Evolutionary conservation across 1,284 basidiomycete species (phyloP), one percentile per base, ranked within the genome.

Genomic region (Tilletia caries): DNA sequence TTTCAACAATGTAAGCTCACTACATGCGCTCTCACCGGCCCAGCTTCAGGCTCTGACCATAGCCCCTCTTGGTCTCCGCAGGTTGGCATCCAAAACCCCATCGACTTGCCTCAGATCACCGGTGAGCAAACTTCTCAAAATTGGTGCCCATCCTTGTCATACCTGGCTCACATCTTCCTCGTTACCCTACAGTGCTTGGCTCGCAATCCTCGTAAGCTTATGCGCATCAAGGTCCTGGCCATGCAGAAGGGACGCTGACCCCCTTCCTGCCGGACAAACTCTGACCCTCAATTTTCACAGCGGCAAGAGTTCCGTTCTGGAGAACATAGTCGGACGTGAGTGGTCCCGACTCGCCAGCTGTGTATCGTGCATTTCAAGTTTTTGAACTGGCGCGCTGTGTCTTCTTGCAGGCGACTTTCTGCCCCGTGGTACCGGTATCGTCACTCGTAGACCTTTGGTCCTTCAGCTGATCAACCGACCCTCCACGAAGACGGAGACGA

Each of bases 241-340:
- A 15, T 1, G 15, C 37, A 41, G 15, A 41, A 1, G 1, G 37
- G 15, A 6, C 15, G 10, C 37, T 15, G 13, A 15, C 33, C n/a
- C 8, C 5, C 32, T 62, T 23, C 2, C 5, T 25, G 44, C 48
- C 52, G 33, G 23, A 50, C 13, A 34, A 8, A 8, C 23, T 62
- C 27, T 32, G 27, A 25, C 15, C 8, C 20, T 29, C 23, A 54
- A 12, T 43, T n/a, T n/a, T 18, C 20, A 18, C 68, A 82, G 81
- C 25, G 83, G 83, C 65, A 87, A 87, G 80, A 86, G 86, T 62
- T 86, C 86, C 25, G 86, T 87, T 5, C 65, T 64, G 10, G 70
- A 96, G 92, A 97, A 97, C 86, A 94, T 97, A 77, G 95, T 98
- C 67, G 95, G 95, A 71, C 89, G 95, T 77, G 94, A 96, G 34